phyloP scores from a whole-genome alignment of 345 rosid genomes.

The Lumnitzera racemosa region DNA sequence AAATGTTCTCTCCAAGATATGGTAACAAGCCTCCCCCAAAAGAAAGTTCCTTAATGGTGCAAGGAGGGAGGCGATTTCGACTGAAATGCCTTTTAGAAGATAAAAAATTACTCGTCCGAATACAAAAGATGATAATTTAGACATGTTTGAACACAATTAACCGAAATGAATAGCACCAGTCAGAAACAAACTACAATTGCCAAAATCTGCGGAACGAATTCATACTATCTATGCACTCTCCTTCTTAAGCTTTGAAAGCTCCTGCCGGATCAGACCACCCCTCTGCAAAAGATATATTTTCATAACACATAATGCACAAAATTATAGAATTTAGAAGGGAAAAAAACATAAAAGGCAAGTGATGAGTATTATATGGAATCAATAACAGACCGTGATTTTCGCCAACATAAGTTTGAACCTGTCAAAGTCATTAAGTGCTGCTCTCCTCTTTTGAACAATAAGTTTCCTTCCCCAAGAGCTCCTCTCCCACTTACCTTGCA shows the following conservation, averaged over 20 bases:
- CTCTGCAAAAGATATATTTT: conserved; percentile 23
- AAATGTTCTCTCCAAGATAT: too few relatives aligned
- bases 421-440: conserved; percentile 71
- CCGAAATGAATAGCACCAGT: not conserved
- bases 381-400: conserved; percentile 56
- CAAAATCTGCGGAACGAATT: conserved; percentile 1
- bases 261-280: conserved; percentile 52
- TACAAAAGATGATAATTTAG: not conserved
- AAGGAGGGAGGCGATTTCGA: too few relatives aligned
- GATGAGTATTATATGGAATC: too few relatives aligned
- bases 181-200: not conserved
- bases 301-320: too few relatives aligned
- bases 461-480: conserved; percentile 85
- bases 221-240: conserved; percentile 22
- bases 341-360: not conserved
- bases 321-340: too few relatives aligned
- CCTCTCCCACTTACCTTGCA: conserved; percentile 76
- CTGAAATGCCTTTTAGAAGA: too few relatives aligned
- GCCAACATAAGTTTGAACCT: conserved; percentile 86
- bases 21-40: too few relatives aligned
- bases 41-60: too few relatives aligned
- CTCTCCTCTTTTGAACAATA: conserved; percentile 69
- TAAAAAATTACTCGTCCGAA: not conserved
- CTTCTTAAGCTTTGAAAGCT: conserved; percentile 55
- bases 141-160: not conserved